phyloP scores from a whole-genome alignment of 1,139 yeast species.

The Williopsis jadinii region DNA sequence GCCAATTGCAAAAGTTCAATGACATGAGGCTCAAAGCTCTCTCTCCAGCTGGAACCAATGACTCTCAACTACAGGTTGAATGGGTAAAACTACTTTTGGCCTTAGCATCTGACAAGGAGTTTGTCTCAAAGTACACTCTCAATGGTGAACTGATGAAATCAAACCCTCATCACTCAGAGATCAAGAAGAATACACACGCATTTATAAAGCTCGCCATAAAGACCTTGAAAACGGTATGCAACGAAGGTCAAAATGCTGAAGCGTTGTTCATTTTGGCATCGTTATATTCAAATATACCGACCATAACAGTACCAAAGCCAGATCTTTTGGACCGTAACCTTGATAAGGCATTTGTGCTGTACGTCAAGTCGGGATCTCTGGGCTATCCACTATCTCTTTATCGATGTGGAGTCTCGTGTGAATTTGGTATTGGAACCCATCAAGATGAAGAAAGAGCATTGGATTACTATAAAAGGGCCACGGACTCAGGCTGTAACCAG shows the following conservation, averaged over 20 bases:
- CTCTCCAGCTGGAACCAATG: constrained; percentile 19
- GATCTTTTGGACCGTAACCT: constrained; percentile 50
- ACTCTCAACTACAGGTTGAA: constrained; percentile 38
- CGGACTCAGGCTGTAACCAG: constrained; percentile 46
- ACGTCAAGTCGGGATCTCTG: constrained; percentile 47
- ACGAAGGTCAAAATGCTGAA: constrained; percentile 34
- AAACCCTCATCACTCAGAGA: constrained; percentile 29
- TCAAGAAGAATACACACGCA: constrained; percentile 43
- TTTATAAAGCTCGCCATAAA: constrained; percentile 53
- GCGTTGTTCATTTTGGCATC: constrained; percentile 56
- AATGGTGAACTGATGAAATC: constrained; percentile 35
- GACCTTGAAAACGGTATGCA: constrained; percentile 44
- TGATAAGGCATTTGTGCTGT: constrained; percentile 50
- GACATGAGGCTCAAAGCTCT: neutral
- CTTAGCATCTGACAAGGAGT: constrained; percentile 32
- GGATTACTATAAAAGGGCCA: constrained; percentile 49
- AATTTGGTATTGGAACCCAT: constrained; percentile 54
- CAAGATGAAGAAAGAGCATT: constrained; percentile 40
- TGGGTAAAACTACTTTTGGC: constrained; percentile 46
- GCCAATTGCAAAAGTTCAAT: neutral
- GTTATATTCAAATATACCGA: constrained; percentile 45
- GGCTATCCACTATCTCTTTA: constrained; percentile 55
- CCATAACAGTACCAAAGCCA: constrained; percentile 26
- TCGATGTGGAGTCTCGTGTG: constrained; percentile 62
- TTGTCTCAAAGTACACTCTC: constrained; percentile 36